Percentiles rank a stretch among this genome's conserved stretches.
These are phyloP conservation scores for Neckera pumila DNA, from an alignment of 225 moss, liverwort and hornwort species.

Conservation along the genomic window DNA sequence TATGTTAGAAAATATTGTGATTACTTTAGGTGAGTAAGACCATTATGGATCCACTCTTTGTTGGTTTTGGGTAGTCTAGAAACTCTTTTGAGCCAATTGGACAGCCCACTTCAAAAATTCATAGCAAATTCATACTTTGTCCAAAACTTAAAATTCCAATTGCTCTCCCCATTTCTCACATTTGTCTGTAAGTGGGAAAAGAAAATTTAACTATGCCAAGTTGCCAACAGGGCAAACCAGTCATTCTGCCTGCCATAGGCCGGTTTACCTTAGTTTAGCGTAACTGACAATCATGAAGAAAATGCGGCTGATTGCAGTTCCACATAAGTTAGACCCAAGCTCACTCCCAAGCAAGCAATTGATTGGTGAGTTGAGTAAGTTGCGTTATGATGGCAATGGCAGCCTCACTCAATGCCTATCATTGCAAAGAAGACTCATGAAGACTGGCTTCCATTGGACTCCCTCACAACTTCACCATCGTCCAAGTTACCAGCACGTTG, in stretches of 20 bases:
- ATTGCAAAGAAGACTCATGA: neutral
- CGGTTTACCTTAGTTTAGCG: neutral
- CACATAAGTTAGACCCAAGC: neutral
- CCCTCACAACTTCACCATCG: neutral
- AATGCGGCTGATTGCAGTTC: neutral
- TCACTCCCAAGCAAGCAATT: neutral
- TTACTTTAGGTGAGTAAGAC: neutral
- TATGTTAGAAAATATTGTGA: too few relatives aligned
- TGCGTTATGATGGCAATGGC: neutral
- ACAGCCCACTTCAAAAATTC: neutral
- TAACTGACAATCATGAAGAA: neutral
- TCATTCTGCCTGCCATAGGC: neutral
- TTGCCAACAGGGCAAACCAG: neutral
- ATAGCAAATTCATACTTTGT: neutral
- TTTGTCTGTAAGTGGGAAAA: fast-evolving
- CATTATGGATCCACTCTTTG: neutral
- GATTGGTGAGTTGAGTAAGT: neutral
- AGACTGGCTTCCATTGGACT: neutral
- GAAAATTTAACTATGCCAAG: neutral
- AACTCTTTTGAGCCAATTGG: fast-evolving
- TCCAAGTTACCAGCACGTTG: neutral
- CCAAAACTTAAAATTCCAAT: neutral
- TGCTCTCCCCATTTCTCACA: neutral
- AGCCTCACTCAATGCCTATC: neutral
- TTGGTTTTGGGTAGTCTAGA: neutral